phyloP scores from a whole-genome alignment of 306 rosid species.

The Cicer judaicum region DNA sequence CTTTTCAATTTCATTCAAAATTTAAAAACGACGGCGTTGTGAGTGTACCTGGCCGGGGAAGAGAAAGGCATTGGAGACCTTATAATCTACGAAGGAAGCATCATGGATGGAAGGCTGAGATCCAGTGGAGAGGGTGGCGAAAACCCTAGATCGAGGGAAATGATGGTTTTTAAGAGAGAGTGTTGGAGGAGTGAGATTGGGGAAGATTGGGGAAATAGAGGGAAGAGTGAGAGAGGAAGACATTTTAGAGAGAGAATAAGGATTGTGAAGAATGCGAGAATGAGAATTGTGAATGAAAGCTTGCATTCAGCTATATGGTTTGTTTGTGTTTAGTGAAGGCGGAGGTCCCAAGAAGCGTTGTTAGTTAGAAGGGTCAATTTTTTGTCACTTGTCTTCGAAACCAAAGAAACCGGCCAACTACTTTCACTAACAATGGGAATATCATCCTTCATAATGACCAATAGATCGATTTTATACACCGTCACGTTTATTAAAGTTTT shows the following conservation, averaged over 20 bases:
- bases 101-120: slow-evolving; percentile 62
- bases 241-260: slow-evolving; percentile 50
- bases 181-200: slow-evolving; percentile 50
- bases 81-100: slow-evolving; percentile 71
- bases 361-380: background rate
- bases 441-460: too few relatives aligned
- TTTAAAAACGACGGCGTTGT: background rate
- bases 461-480: too few relatives aligned
- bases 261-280: slow-evolving; percentile 46
- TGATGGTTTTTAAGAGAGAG: slow-evolving; percentile 30
- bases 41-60: slow-evolving; percentile 88
- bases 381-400: slow-evolving; percentile 42
- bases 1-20: slow-evolving; percentile 1
- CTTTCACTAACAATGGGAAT: slow-evolving; percentile 12
- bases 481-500: too few relatives aligned
- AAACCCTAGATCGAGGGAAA: slow-evolving; percentile 73
- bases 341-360: slow-evolving; percentile 66
- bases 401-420: slow-evolving; percentile 59
- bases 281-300: slow-evolving; percentile 39
- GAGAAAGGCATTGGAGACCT: slow-evolving; percentile 73
- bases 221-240: slow-evolving; percentile 63
- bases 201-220: slow-evolving; percentile 45
- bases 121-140: slow-evolving; percentile 69
- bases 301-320: slow-evolving; percentile 43
- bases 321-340: slow-evolving; percentile 35